phyloP scores from a whole-genome alignment of 768 basidiomycete species.

The Suillus weaverae region DNA sequence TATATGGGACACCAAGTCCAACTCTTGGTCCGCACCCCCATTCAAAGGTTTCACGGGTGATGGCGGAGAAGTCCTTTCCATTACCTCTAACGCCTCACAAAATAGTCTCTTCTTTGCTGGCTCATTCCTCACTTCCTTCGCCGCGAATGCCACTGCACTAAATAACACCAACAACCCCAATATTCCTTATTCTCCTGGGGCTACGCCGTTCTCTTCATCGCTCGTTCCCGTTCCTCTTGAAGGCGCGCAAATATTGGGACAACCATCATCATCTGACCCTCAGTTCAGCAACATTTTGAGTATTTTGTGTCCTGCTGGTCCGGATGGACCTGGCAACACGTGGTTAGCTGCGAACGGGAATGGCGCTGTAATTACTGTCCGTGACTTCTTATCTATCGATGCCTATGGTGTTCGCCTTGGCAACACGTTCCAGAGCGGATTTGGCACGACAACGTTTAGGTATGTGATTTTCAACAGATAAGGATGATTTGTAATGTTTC shows the following conservation, averaged over 20 bases:
- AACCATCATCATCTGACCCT: constrained; percentile 59
- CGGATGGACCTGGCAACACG: constrained; percentile 73
- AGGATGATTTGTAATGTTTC: constrained; percentile 12
- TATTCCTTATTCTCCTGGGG: constrained; percentile 77
- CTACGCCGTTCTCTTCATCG: constrained; percentile 86
- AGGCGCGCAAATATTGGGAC: constrained; percentile 55
- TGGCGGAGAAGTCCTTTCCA: constrained; percentile 68
- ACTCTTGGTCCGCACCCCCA: constrained; percentile 73
- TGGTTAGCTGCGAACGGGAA: constrained; percentile 83
- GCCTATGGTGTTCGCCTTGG: constrained; percentile 85
- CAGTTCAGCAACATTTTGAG: constrained; percentile 63
- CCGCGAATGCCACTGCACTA: constrained; percentile 44
- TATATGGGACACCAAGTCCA: constrained; percentile 61
- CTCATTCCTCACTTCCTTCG: constrained; percentile 78
- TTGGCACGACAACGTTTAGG: constrained; percentile 90
- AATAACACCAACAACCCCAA: constrained; percentile 82
- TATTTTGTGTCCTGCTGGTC: constrained; percentile 85
- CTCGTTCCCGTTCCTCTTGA: constrained; percentile 78
- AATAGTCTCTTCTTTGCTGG: constrained; percentile 85
- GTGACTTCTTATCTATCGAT: constrained; percentile 70
- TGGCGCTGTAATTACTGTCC: constrained; percentile 71
- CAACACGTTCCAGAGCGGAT: constrained; percentile 81
- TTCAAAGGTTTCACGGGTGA: constrained; percentile 82
- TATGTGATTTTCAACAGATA: constrained; percentile 35
- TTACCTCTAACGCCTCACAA: constrained; percentile 69